Evolutionary conservation across 2,329 filamentous ascomycete genomes (phyloP), one percentile per base, ranked within the genome.

Genomic region (Coniochaeta sp.): DNA sequence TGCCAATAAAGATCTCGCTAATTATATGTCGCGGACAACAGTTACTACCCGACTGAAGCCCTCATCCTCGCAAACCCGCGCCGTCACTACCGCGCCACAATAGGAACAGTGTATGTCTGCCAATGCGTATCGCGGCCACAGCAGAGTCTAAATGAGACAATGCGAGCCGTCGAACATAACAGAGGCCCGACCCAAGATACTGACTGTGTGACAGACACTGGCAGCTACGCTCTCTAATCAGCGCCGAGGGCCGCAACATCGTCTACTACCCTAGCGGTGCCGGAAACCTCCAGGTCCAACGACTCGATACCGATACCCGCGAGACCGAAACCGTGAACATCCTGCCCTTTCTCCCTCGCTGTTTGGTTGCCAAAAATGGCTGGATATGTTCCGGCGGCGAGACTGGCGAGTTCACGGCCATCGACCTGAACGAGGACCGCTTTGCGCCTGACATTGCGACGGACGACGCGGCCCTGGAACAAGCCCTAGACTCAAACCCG

Each of bases 311-410:
- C 61, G 83, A 76, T 62, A 87, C 83, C 66, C 85, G 80, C 72
- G 89, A 87, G 79, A 87, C 85, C 76, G 90, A 89, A 75, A 88
- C 83, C 63, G 85, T 90, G 72, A 90, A 85, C 58, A 79, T 86
- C 33, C 79, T 93, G 65, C 86, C 81, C 65, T 95, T 87, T 73
- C 83, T 74, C 67, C 89, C 93, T n/a, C 85, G 90, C 75, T 98
- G 93, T 73, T 84, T 97, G 7, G 89, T 91, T n/a, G 89, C 91
- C 8, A 88, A 87, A 59, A 84, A 90, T 68, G 92, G 92, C 58
- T 98, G 91, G 89, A 82, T 98, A 40, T 96, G 91, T 68, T 90
- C 93, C 55, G 95, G 93, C 55, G 93, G 93, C 62, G 89, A 96
- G 68, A 85, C 86, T 65, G 95, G 95, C 61, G 89, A 96, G 70